phyloP scores from a whole-genome alignment of 2,329 filamentous ascomycete species.

The Alternaria ventricosa region DNA sequence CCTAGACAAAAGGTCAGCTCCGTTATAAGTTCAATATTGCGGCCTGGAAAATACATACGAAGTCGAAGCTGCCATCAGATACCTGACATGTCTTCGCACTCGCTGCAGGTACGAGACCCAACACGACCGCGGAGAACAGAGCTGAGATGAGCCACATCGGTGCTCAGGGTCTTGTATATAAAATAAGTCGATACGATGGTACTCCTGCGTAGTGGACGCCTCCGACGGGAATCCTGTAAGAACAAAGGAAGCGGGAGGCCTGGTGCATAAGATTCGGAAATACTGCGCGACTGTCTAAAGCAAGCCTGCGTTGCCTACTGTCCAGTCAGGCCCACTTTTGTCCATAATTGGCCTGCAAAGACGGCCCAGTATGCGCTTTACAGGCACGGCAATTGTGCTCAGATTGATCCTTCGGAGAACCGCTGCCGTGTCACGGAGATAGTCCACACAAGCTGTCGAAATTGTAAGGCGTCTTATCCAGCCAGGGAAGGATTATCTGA shows the following conservation, averaged over 20 bases:
- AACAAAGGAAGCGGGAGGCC: not conserved
- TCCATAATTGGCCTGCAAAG: not conserved
- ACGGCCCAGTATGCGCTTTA: not conserved
- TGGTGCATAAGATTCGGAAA: not conserved
- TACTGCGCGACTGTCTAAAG: not conserved
- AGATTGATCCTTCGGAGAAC: not conserved
- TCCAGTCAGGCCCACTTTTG: not conserved
- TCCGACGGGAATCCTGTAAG: not conserved
- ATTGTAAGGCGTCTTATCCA: not conserved
- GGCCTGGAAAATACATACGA: not conserved
- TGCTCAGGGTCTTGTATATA: not conserved
- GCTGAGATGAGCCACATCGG: not conserved
- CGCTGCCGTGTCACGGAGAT: not conserved
- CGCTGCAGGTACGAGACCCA: not conserved
- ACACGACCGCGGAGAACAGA: not conserved
- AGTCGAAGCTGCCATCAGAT: not conserved
- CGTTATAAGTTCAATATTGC: not conserved
- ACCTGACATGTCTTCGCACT: not conserved
- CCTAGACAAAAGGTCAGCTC: constrained; percentile 2
- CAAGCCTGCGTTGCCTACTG: not conserved
- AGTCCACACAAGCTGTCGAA: not conserved
- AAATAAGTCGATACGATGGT: not conserved
- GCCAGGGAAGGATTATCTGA: not conserved
- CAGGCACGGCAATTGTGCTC: not conserved
- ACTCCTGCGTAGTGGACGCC: not conserved